Evolutionary conservation across 176 grass and related monocot genomes (phyloP).

Genomic region (Oryza longistaminata): DNA sequence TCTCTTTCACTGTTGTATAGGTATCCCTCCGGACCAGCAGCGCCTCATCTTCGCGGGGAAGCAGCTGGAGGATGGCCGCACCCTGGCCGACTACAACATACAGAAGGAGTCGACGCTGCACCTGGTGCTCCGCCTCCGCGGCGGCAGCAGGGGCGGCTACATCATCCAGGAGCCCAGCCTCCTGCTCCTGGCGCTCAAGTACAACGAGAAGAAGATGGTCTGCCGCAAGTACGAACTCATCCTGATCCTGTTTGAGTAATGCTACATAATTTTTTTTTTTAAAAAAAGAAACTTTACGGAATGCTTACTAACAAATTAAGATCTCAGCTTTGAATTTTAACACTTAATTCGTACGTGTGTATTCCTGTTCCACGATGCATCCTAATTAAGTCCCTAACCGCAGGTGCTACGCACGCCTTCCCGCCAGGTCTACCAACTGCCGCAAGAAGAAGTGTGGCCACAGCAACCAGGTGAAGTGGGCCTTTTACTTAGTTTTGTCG

Average conservation of each 20-base stretch:
- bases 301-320: too few species aligned
- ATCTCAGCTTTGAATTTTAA: too few species aligned
- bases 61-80: conserved; percentile 57
- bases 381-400: too few species aligned
- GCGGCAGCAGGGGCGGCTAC: conserved; percentile 17
- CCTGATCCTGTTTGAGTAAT: too few species aligned
- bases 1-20: not conserved
- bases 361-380: too few species aligned
- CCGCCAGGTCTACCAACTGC: conserved; percentile 80
- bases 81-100: conserved; percentile 56
- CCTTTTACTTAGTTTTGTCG: not conserved
- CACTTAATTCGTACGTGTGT: too few species aligned
- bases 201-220: conserved; percentile 39
- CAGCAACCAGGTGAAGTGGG: conserved; percentile 64
- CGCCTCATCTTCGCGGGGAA: conserved; percentile 63
- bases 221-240: conserved; percentile 27
- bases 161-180: conserved; percentile 11
- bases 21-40: conserved; percentile 56
- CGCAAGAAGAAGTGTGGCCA: conserved; percentile 98
- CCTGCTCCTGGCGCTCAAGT: conserved; percentile 25
- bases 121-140: conserved; percentile 52
- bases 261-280: too few species aligned
- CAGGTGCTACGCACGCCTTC: conserved; percentile 86
- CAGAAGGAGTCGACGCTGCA: conserved; percentile 60
- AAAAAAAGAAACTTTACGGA: too few species aligned